These are phyloP conservation scores for Beauveria caledonica DNA, from an alignment of 2,329 filamentous ascomycete genomes.

Conservation along the genomic window DNA sequence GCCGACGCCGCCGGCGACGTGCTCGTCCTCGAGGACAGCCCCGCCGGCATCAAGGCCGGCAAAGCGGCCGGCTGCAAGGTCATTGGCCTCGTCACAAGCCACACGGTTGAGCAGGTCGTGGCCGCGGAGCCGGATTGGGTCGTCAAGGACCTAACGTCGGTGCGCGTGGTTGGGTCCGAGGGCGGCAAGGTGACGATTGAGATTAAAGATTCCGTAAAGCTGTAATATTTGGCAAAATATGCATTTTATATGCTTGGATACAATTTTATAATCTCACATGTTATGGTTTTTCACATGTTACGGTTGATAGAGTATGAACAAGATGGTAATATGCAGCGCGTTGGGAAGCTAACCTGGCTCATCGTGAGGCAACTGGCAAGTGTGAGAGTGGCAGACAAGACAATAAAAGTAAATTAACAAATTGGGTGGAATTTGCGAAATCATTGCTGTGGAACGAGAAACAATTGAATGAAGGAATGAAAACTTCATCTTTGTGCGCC, in stretches of 20 bases:
- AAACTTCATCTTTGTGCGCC: no score
- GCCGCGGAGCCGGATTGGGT: conserved; percentile 83
- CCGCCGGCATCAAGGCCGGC: conserved; percentile 73
- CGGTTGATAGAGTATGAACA: no score
- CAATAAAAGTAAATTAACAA: no score
- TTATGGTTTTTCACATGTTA: no score
- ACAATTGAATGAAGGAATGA: no score
- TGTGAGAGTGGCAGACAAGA: no score
- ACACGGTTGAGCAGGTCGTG: conserved; percentile 62
- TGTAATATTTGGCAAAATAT: conserved; percentile 2
- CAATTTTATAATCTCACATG: no score
- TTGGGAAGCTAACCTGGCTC: no score
- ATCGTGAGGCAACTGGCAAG: no score
- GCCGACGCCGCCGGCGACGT: conserved; percentile 41
- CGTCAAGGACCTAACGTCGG: conserved; percentile 67
- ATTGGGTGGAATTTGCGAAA: no score
- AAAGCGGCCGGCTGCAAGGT: conserved; percentile 83
- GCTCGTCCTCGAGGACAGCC: conserved; percentile 82
- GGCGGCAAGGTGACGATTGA: conserved; percentile 58
- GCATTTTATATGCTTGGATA: background rate
- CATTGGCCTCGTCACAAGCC: conserved; percentile 76
- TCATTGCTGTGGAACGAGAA: no score
- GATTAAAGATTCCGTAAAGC: conserved; percentile 52
- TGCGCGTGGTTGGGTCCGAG: conserved; percentile 52
- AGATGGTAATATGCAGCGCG: no score